Base-by-base conservation (phyloP, 2,329 filamentous ascomycete genomes). In the Pyrenophora graminea region DNA sequence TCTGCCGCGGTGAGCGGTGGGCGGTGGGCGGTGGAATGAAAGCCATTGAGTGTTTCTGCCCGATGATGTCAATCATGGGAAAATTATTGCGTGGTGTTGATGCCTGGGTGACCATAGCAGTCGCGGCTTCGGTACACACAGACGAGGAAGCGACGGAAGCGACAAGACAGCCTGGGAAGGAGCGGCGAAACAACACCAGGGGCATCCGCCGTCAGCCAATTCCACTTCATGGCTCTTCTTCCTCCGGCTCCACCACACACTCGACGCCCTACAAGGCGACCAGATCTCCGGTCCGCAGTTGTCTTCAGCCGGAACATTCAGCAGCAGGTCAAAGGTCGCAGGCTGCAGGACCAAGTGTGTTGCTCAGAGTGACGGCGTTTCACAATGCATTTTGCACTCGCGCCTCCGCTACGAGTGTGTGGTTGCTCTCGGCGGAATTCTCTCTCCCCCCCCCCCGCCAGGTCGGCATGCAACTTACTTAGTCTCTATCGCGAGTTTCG, bases 81-180 rank as follows among this genome's bases (percentile, higher is more conserved):
- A 33, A 48, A 44, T 33, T 12, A 15, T 15, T 27, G 25, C n/a
- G 19, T 19, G 19, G 48, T 48, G 48, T 34, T 51, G 48, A 51
- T 51, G 44, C 39, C 39, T 30, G 32, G 45, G 48, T 41, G 48
- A 42, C 43, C 48, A 51, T 37, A 47, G 48, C 48, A 40, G 48
- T 15, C 27, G 43, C 37, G 38, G 33, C 27, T 21, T 9, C 40
- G 34, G 40, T 33, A 41, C 30, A 32, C 33, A 41, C 39, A 42
- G n/a, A 31, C 34, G 25, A 18, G 44, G 15, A 42, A 33, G 39
- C 39, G 21, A 13, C 15, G 36, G 25, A 10, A 10, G 18, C 19
- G 13, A n/a, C 40, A 21, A 21, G 19, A 15, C 15, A 15, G 15
- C 15, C 40, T 15, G 34, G 48, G 50, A 40, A 43, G 40, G 30